Evolutionary conservation across 225 moss, liverwort and hornwort genomes (phyloP), one percentile per base, ranked within the genome.

Genomic region (Physcomitrellopsis africana): DNA sequence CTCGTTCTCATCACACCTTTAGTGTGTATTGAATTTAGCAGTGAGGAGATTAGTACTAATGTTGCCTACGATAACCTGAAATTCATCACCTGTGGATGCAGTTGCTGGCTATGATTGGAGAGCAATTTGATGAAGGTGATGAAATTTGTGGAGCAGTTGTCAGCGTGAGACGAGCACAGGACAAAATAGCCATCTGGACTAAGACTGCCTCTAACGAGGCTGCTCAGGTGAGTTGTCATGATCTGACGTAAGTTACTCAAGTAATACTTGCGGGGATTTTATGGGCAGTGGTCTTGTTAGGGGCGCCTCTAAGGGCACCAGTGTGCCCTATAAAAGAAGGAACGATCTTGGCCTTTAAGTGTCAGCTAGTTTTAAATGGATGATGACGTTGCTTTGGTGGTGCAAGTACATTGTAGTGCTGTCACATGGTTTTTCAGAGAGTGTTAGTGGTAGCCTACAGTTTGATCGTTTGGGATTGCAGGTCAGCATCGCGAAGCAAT

Each of bases 401-500:
- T 24, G 24, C 5, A 37, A 37, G 7, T 37, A 37, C 7, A 37
- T 4, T 37, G 0, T 37, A 0, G 7, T 37, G 32, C 7, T 4
- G 4, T 37, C 32, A 7, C 7, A 37, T 7, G 32, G 32, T 4
- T 37, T n/a, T 37, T 37, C 7, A 51, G 17, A 16, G 41, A n/a
- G 9, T 17, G 1, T 14, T 13, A 11, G 17, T 29, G 9, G 2
- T 10, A 63, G 13, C 41, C 23, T 60, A 15, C 26, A 9, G 20
- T 27, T 59, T 14, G 3, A 9, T 45, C 15, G 42, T 17, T 51
- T 43, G 29, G 18, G 17, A 22, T 37, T 19, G 37, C 85, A 90
- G 90, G 32, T 85, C 3, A 86, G 81, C 73, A 84, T 91, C 62
- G 91, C 81, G 20, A 91, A 84, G 70, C 91, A 91, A 80, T 91